A percentile compares a stretch with the other conserved stretches of the same genome.
These are phyloP conservation scores for Pseudodiploospora longispora DNA, from an alignment of 2,329 filamentous ascomycete species.

Conservation along the genomic window DNA sequence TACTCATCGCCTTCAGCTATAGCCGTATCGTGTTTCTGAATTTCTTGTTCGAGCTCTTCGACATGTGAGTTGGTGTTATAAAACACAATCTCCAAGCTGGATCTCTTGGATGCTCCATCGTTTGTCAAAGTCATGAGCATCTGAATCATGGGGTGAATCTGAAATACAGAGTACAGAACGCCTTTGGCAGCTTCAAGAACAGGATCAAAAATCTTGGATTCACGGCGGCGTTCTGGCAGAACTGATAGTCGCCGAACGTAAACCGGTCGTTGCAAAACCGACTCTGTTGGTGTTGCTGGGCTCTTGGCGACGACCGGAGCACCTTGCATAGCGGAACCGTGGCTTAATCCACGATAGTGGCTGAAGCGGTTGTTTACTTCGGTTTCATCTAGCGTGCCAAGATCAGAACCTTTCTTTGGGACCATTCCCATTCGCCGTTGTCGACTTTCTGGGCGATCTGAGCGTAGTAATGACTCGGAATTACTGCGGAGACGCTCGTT, in stretches of 20 bases:
- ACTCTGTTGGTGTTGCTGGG: slow-evolving; percentile 52
- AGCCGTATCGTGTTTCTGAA: slow-evolving; percentile 50
- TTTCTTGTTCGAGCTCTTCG: slow-evolving; percentile 56
- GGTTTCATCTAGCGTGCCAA: slow-evolving; percentile 55
- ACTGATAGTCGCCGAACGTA: slow-evolving; percentile 57
- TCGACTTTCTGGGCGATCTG: slow-evolving; percentile 45
- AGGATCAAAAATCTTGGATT: slow-evolving; percentile 53
- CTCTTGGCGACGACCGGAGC: slow-evolving; percentile 36
- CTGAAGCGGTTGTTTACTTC: slow-evolving; percentile 58
- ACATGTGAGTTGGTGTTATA: slow-evolving; percentile 62
- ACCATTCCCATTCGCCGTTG: slow-evolving; percentile 58
- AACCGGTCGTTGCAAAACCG: slow-evolving; percentile 48
- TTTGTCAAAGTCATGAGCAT: slow-evolving; percentile 54
- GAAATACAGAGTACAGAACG: slow-evolving; percentile 58
- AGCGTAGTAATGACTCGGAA: slow-evolving; percentile 51
- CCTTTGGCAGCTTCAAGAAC: slow-evolving; percentile 58
- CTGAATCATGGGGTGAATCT: slow-evolving; percentile 61
- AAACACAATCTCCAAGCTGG: slow-evolving; percentile 58
- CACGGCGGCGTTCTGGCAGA: slow-evolving; percentile 53
- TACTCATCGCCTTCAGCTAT: slow-evolving; percentile 39
- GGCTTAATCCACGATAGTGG: slow-evolving; percentile 58
- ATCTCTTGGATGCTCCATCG: slow-evolving; percentile 52
- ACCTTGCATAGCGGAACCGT: slow-evolving; percentile 60
- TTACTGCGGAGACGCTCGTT: slow-evolving; percentile 62
- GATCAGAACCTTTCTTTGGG: slow-evolving; percentile 48